Evolutionary conservation across 2,329 filamentous ascomycete genomes (phyloP).

Genomic region (Diaporthe ampelina): DNA sequence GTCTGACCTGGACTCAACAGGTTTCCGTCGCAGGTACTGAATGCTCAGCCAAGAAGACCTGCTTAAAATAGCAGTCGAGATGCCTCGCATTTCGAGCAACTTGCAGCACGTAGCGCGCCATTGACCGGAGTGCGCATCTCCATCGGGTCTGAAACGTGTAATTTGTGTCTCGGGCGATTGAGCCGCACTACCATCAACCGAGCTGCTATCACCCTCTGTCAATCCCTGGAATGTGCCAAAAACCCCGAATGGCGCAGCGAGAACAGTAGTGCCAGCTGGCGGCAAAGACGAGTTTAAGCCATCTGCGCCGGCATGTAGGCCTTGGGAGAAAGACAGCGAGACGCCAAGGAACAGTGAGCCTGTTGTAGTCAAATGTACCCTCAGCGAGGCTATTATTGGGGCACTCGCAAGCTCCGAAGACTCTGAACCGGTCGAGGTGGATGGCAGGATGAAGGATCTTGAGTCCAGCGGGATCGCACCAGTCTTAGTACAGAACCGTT

Average conservation of each 20-base stretch:
- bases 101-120: constrained; percentile 67
- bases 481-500: constrained; percentile 62
- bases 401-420: constrained; percentile 44
- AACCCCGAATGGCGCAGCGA: constrained; percentile 69
- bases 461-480: constrained; percentile 67
- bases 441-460: constrained; percentile 63
- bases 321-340: constrained; percentile 61
- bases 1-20: constrained; percentile 58
- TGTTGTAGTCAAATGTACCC: constrained; percentile 68
- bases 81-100: constrained; percentile 64
- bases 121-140: constrained; percentile 57
- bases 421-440: constrained; percentile 48
- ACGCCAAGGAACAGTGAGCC: constrained; percentile 67
- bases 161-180: constrained; percentile 69
- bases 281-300: constrained; percentile 55
- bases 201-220: constrained; percentile 52
- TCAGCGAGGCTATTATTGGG: constrained; percentile 63
- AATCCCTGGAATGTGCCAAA: constrained; percentile 59
- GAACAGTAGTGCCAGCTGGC: constrained; percentile 59
- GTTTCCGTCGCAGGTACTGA: constrained; percentile 61
- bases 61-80: constrained; percentile 59
- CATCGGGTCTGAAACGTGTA: constrained; percentile 57
- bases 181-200: constrained; percentile 54
- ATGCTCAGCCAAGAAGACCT: constrained; percentile 66
- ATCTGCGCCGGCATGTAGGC: constrained; percentile 63